Conservation (phyloP, 202 grass and related monocot species). For the Dendrocalamus latiflorus region DNA sequence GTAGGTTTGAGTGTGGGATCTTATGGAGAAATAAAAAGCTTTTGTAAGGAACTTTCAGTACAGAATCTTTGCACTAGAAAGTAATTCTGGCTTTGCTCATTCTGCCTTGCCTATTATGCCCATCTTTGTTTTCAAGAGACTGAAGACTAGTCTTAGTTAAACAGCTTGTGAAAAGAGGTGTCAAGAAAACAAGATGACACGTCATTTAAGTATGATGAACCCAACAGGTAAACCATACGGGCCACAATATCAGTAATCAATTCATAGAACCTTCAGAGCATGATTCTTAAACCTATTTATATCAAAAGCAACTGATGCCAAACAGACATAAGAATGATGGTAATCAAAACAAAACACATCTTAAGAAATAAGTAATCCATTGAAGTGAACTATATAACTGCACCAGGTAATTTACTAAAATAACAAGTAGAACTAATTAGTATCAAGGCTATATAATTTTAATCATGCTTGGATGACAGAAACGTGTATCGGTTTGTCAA, state of each 20-base stretch:
- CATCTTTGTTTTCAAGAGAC: neutral
- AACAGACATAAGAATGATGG: slow-evolving; percentile 9
- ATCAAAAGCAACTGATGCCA: neutral
- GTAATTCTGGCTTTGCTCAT: neutral
- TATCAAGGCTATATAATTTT: neutral
- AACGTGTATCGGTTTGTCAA: neutral
- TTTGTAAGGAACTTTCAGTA: neutral
- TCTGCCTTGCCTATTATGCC: neutral
- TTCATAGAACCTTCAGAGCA: neutral
- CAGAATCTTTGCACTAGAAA: neutral
- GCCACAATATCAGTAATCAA: neutral
- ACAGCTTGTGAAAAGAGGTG: neutral
- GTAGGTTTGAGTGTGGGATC: neutral
- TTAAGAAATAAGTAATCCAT: neutral
- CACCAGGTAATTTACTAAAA: neutral
- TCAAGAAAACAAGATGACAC: neutral
- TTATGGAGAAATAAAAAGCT: neutral
- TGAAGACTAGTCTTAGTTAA: neutral
- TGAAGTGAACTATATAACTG: neutral
- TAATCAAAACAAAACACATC: slow-evolving; percentile 8
- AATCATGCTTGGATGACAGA: neutral
- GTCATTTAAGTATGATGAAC: neutral
- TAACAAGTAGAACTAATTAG: neutral
- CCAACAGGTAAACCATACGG: neutral
- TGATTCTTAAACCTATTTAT: neutral